These are phyloP conservation scores for Inga oerstediana DNA, from an alignment of 306 rosid species.

Conservation along the genomic window DNA sequence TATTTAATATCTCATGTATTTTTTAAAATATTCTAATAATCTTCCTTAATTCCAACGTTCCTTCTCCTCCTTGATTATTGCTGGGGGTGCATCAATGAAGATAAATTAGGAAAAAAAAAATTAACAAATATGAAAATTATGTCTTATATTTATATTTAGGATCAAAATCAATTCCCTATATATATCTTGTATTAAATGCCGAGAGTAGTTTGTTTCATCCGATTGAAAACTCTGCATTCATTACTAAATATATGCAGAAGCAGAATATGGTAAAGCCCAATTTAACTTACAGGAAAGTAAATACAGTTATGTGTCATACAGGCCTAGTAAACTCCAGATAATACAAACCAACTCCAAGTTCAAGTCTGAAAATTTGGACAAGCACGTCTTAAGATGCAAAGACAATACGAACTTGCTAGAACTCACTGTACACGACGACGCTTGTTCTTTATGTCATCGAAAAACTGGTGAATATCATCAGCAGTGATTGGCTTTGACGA, in stretches of 20 bases:
- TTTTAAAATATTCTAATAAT: no score
- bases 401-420: background rate
- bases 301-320: background rate
- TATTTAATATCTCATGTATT: no score
- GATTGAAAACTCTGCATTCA: background rate
- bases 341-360: background rate
- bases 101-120: no score
- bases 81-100: no score
- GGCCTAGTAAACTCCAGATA: background rate
- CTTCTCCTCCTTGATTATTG: no score
- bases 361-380: background rate
- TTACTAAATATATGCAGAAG: background rate
- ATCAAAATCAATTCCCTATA: no score
- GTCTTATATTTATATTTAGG: no score
- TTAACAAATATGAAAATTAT: no score
- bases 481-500: constrained; percentile 85
- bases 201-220: background rate
- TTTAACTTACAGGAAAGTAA: background rate
- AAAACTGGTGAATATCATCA: constrained; percentile 83
- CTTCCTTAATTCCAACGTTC: no score
- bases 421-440: constrained; percentile 63
- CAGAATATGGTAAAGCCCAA: background rate
- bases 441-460: constrained; percentile 85
- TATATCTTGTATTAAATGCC: no score
- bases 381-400: background rate